Evolutionary conservation across 805 yeast genomes (phyloP), one percentile per base, ranked within the genome.

Genomic region (Suhomyces canberraensis): DNA sequence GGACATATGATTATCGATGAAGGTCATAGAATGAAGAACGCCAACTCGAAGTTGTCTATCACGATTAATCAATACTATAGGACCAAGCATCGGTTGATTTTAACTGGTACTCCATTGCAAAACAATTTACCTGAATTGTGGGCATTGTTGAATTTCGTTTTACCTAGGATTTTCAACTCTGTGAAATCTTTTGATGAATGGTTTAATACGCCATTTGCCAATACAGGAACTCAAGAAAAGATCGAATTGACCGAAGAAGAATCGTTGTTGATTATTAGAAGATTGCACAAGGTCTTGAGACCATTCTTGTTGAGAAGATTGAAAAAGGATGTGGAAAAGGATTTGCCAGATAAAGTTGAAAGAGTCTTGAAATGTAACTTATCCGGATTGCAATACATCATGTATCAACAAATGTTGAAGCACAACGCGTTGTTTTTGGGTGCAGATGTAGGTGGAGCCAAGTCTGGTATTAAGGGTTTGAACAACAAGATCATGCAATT

Each of bases 1-100:
- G 83, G 84, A 28, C 91, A 86, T 58, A 85, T 85, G 91, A 84
- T 85, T 46, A 85, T 85, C 47, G 95, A 85, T 69, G 95, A 85
- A 70, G 95, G 95, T 60, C 95, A 85, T 60, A 72, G 95, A 64
- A 81, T 85, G 89, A 85, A 85, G 56, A 85, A 85, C 54, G 71
- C 89, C 2, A 76, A 76, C 39, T 83, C 91, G 3, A 85, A 84
- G 53, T 64, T 85, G 38, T 82, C 91, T 0, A 68, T 68, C 37
- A 84, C 93, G 0, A 76, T 85, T 47, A 78, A 82, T 24, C 78
- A 74, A 37, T 83, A 78, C 51, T 85, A 86, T 51, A 81, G 75
- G 46, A 81, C 93, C 1, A 81, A 81, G 54, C 78, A 85, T 54
- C 71, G 95, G 63, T 71, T 85, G 51, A 85, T 85, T 61, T 75